Evolutionary conservation across 208 protist genomes (phyloP).

Genomic region (Paratrypanosoma confusum): DNA sequence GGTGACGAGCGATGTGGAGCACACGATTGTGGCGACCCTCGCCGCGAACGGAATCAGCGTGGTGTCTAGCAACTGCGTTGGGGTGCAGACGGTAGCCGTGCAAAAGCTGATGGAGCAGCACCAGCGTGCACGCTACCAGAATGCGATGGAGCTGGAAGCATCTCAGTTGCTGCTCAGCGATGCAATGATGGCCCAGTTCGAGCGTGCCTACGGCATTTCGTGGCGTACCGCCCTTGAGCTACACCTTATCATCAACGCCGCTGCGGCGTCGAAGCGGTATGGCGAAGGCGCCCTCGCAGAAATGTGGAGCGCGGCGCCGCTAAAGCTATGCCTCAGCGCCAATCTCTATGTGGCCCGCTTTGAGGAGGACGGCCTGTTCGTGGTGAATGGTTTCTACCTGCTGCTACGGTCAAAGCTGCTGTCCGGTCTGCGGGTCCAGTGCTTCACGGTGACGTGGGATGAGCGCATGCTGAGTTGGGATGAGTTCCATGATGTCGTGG

Average conservation of each 20-base stretch:
- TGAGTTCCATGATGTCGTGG: slow-evolving; percentile 36
- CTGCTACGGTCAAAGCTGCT: slow-evolving; percentile 46
- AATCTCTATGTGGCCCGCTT: slow-evolving; percentile 59
- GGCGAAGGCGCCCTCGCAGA: slow-evolving; percentile 25
- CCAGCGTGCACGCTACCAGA: slow-evolving; percentile 48
- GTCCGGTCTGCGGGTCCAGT: slow-evolving; percentile 29
- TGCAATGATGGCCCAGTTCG: slow-evolving; percentile 34
- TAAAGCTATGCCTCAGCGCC: slow-evolving; percentile 49
- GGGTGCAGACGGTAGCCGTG: slow-evolving; percentile 25
- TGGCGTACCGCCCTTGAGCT: slow-evolving; percentile 61
- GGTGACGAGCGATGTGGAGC: slow-evolving; percentile 22
- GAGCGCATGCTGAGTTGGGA: slow-evolving; percentile 40
- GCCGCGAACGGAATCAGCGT: slow-evolving; percentile 32
- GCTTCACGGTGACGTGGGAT: slow-evolving; percentile 59
- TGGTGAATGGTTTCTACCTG: slow-evolving; percentile 73
- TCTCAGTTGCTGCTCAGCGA: slow-evolving; percentile 38
- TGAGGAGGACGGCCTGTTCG: slow-evolving; percentile 54
- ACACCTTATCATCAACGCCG: slow-evolving; percentile 58
- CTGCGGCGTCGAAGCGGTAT: slow-evolving; percentile 30
- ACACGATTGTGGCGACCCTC: slow-evolving; percentile 29
- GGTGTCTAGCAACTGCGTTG: slow-evolving; percentile 27
- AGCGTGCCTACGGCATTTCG: slow-evolving; percentile 31
- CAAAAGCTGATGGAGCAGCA: slow-evolving; percentile 42
- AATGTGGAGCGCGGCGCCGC: slow-evolving; percentile 28
- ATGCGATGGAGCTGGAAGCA: slow-evolving; percentile 37